Conservation (phyloP, 1,284 basidiomycete genomes). For the Trichosporon coremiiforme region DNA sequence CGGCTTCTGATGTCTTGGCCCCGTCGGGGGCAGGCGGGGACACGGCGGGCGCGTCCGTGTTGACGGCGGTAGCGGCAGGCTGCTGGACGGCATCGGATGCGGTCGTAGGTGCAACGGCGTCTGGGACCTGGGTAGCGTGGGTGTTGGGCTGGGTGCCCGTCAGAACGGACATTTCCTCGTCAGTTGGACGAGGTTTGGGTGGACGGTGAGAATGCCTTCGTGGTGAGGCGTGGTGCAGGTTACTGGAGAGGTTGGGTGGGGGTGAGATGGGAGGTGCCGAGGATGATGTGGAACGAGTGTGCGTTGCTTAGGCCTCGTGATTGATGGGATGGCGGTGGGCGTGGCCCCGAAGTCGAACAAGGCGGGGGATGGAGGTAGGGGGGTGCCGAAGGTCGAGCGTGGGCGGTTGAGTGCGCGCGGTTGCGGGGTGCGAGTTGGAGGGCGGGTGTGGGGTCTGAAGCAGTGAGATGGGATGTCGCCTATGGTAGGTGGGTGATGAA, state of each 20-base stretch:
- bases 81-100: neutral
- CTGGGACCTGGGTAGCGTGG: neutral
- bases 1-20: conserved; percentile 2
- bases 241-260: neutral
- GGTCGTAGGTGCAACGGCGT: neutral
- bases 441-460: neutral
- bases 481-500: neutral
- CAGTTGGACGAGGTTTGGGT: conserved; percentile 24
- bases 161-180: conserved; percentile 32
- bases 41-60: neutral
- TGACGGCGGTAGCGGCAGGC: neutral
- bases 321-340: neutral
- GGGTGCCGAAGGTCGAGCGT: neutral
- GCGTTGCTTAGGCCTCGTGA: conserved; percentile 13
- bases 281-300: conserved; percentile 16
- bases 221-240: conserved; percentile 13
- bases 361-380: neutral
- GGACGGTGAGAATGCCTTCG: conserved; percentile 1
- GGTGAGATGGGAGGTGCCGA: neutral
- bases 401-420: neutral
- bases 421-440: neutral
- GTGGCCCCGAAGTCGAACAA: neutral
- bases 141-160: conserved; percentile 26
- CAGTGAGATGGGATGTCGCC: neutral
- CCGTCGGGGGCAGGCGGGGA: neutral